These are phyloP conservation scores for Rehmannia glutinosa DNA, from an alignment of 257 asterid genomes.

Conservation along the genomic window DNA sequence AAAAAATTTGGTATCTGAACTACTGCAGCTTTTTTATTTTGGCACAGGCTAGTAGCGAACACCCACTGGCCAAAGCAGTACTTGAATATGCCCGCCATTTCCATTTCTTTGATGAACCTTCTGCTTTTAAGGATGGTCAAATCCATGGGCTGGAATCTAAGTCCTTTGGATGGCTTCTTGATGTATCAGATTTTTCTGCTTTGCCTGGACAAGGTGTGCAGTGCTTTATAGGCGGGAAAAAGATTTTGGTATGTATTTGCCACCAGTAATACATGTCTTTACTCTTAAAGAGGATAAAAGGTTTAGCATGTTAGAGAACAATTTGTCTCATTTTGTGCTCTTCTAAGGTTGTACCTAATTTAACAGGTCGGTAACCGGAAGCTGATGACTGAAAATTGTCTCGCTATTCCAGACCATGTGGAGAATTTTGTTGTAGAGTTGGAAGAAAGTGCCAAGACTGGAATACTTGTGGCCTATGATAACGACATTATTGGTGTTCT, in stretches of 20 bases:
- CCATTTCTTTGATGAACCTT: conserved; percentile 77
- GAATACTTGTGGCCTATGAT: conserved; percentile 72
- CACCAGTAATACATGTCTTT: conserved; percentile 1
- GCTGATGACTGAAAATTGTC: conserved; percentile 61
- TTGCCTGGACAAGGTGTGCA: conserved; percentile 94
- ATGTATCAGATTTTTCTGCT: conserved; percentile 66
- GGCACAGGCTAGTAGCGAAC: conserved; percentile 90
- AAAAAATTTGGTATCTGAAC: neutral
- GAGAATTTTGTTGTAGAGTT: conserved; percentile 76
- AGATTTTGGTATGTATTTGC: conserved; percentile 63
- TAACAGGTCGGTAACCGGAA: conserved; percentile 87
- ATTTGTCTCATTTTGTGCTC: neutral
- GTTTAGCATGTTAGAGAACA: neutral
- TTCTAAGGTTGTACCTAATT: conserved; percentile 7
- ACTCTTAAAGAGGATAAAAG: neutral
- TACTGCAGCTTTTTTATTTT: conserved; percentile 18
- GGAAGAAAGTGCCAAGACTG: conserved; percentile 95
- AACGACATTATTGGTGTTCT: conserved; percentile 60
- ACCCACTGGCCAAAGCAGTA: conserved; percentile 90
- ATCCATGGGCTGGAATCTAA: conserved; percentile 36
- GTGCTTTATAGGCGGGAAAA: conserved; percentile 65
- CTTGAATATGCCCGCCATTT: conserved; percentile 91
- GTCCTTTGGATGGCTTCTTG: conserved; percentile 85
- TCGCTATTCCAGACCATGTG: conserved; percentile 48
- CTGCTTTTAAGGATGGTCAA: conserved; percentile 36